These are phyloP conservation scores for Millerozyma acaciae DNA, from an alignment of 805 yeast genomes.

Conservation along the genomic window DNA sequence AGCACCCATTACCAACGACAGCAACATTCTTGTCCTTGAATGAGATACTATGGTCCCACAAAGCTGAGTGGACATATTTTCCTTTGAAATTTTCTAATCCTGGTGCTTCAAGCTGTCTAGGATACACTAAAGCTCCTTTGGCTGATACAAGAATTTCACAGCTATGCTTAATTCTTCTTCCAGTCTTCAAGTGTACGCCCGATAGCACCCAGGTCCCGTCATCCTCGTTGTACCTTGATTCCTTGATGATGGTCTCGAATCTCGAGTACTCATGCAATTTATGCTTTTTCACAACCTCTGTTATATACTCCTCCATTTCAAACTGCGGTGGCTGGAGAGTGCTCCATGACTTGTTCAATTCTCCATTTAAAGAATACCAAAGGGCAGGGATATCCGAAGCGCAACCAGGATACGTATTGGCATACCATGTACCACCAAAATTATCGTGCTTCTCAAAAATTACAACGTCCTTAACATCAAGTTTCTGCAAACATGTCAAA, in stretches of 20 bases:
- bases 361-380: slow-evolving; percentile 35
- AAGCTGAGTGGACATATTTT: slow-evolving; percentile 37
- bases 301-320: slow-evolving; percentile 40
- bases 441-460: slow-evolving; percentile 37
- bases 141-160: slow-evolving; percentile 23
- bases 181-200: slow-evolving; percentile 24
- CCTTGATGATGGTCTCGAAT: slow-evolving; percentile 20
- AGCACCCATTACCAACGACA: slow-evolving; percentile 42
- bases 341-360: slow-evolving; percentile 34
- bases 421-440: slow-evolving; percentile 45
- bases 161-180: slow-evolving; percentile 29
- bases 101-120: slow-evolving; percentile 23
- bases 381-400: slow-evolving; percentile 43
- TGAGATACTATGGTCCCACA: slow-evolving; percentile 32
- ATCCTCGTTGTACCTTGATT: slow-evolving; percentile 20
- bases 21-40: slow-evolving; percentile 33
- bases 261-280: slow-evolving; percentile 18
- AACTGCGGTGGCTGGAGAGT: slow-evolving; percentile 38
- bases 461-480: slow-evolving; percentile 26
- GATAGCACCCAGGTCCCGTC: slow-evolving; percentile 25
- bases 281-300: slow-evolving; percentile 27
- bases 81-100: slow-evolving; percentile 37
- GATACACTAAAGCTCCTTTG: slow-evolving; percentile 37
- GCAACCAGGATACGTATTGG: slow-evolving; percentile 43
- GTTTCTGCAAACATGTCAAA: slow-evolving; percentile 20